phyloP scores from a whole-genome alignment of 768 basidiomycete species.

The Pisolithus albus region DNA sequence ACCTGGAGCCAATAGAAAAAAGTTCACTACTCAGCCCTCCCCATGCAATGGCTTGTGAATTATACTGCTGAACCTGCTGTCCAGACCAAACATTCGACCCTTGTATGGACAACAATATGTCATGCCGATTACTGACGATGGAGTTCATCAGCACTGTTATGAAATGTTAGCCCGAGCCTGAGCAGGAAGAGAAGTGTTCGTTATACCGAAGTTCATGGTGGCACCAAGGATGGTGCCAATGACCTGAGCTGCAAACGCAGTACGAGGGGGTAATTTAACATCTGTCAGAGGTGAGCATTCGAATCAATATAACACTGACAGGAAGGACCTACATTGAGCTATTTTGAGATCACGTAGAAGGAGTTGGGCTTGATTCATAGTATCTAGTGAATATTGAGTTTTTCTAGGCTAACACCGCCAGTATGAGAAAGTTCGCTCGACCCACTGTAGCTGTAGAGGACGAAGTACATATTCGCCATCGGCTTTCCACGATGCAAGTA shows the following conservation, averaged over 20 bases:
- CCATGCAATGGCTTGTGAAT: slow-evolving; percentile 32
- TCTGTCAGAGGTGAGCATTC: slow-evolving; percentile 30
- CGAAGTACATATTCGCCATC: slow-evolving; percentile 40
- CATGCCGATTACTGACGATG: slow-evolving; percentile 45
- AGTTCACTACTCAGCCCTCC: slow-evolving; percentile 33
- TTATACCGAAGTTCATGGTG: slow-evolving; percentile 37
- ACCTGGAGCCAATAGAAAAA: slow-evolving; percentile 25
- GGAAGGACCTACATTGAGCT: slow-evolving; percentile 15
- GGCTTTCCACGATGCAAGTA: slow-evolving; percentile 32
- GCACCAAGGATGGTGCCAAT: slow-evolving; percentile 50
- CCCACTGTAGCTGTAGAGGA: slow-evolving; percentile 42
- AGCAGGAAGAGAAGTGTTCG: not conserved
- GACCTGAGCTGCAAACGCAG: slow-evolving; percentile 54
- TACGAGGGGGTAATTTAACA: slow-evolving; percentile 56
- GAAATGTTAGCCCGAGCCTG: slow-evolving; percentile 21
- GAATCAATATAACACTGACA: slow-evolving; percentile 11
- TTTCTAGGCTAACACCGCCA: slow-evolving; percentile 18
- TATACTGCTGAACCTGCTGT: slow-evolving; percentile 24
- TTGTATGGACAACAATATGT: slow-evolving; percentile 46
- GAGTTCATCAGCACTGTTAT: slow-evolving; percentile 49
- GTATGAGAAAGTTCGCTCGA: not conserved
- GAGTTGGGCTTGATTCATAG: slow-evolving; percentile 41
- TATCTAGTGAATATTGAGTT: slow-evolving; percentile 41
- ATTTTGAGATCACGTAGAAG: slow-evolving; percentile 56
- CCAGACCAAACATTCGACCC: slow-evolving; percentile 39